These are phyloP conservation scores for Reticulomyxa filosa DNA, from an alignment of 78 protist species.

Conservation along the genomic window DNA sequence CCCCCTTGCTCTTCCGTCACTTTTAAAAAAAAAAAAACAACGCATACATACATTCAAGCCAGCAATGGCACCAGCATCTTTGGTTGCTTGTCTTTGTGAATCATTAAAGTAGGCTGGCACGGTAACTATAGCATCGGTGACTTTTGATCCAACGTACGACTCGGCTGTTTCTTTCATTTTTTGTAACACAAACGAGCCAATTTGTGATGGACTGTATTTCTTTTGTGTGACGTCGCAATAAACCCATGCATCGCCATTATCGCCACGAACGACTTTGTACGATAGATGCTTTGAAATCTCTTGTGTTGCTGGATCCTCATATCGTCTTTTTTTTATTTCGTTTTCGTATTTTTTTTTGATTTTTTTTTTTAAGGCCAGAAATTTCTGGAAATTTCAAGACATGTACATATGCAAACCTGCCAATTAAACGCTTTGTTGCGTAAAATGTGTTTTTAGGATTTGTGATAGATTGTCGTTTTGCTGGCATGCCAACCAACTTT, in stretches of 20 bases:
- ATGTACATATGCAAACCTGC: too few relatives aligned
- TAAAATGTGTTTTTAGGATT: conserved; percentile 67
- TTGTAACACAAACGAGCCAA: conserved; percentile 75
- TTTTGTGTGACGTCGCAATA: conserved; percentile 53
- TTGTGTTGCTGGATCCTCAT: too few relatives aligned
- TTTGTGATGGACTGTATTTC: conserved; percentile 77
- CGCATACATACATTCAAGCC: conserved; percentile 65
- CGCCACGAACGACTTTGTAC: conserved; percentile 22
- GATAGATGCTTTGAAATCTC: too few relatives aligned
- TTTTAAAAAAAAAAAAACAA: too few relatives aligned
- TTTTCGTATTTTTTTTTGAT: too few relatives aligned
- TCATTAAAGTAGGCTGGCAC: conserved; percentile 99
- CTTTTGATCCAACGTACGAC: conserved; percentile 40
- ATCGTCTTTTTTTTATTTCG: too few relatives aligned
- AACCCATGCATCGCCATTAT: conserved; percentile 87
- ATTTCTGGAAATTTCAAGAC: too few relatives aligned
- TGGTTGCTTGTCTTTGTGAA: conserved; percentile 84
- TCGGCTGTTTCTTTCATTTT: conserved; percentile 93
- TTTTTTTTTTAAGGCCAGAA: too few relatives aligned
- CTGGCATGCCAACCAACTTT: conserved; percentile 63
- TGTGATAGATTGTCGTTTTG: conserved; percentile 65
- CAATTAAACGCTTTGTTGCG: conserved; percentile 83
- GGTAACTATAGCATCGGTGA: conserved; percentile 83
- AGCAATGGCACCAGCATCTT: conserved; percentile 60
- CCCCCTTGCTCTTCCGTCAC: too few relatives aligned